These are phyloP conservation scores for Pseudogymnoascus sp. DNA, from an alignment of 2,329 filamentous ascomycete species.

Conservation along the genomic window DNA sequence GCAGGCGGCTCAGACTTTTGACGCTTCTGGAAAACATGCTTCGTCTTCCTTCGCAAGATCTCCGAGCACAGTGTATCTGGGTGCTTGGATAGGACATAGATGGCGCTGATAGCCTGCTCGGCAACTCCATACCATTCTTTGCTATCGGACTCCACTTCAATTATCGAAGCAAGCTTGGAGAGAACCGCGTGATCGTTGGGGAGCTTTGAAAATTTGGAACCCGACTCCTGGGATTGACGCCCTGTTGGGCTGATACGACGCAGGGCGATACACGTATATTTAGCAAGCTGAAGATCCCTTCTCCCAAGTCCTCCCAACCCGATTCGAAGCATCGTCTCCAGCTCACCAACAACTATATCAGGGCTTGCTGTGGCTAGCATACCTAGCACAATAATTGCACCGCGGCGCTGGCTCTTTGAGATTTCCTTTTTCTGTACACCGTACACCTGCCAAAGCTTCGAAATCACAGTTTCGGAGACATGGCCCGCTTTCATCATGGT, in stretches of 20 bases:
- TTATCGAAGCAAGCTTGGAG: slow-evolving; percentile 71
- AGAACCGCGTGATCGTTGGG: slow-evolving; percentile 90
- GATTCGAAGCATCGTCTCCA: slow-evolving; percentile 88
- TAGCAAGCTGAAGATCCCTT: slow-evolving; percentile 79
- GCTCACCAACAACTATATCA: slow-evolving; percentile 88
- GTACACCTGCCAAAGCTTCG: slow-evolving; percentile 97
- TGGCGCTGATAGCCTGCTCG: slow-evolving; percentile 92
- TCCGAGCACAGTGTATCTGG: slow-evolving; percentile 91
- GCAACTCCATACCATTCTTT: slow-evolving; percentile 96
- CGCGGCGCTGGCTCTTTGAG: slow-evolving; percentile 81
- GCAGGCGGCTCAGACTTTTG: slow-evolving; percentile 27
- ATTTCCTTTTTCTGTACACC: slow-evolving; percentile 90
- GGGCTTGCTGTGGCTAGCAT: slow-evolving; percentile 93
- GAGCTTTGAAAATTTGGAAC: slow-evolving; percentile 66
- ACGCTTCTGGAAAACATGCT: slow-evolving; percentile 59
- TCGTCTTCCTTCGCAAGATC: slow-evolving; percentile 80
- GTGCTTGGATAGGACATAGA: slow-evolving; percentile 89
- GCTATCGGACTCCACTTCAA: slow-evolving; percentile 78
- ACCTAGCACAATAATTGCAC: slow-evolving; percentile 90
- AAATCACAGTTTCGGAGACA: slow-evolving; percentile 77
- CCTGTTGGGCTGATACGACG: slow-evolving; percentile 83
- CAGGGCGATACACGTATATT: slow-evolving; percentile 91
- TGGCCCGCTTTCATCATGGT: slow-evolving; percentile 96
- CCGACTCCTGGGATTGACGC: slow-evolving; percentile 69
- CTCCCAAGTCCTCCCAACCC: slow-evolving; percentile 77